A percentile compares a stretch with the other conserved stretches of the same genome.
phyloP scores from a whole-genome alignment of 2,329 filamentous ascomycete genomes.

The Neofusicoccum umdonicola region DNA sequence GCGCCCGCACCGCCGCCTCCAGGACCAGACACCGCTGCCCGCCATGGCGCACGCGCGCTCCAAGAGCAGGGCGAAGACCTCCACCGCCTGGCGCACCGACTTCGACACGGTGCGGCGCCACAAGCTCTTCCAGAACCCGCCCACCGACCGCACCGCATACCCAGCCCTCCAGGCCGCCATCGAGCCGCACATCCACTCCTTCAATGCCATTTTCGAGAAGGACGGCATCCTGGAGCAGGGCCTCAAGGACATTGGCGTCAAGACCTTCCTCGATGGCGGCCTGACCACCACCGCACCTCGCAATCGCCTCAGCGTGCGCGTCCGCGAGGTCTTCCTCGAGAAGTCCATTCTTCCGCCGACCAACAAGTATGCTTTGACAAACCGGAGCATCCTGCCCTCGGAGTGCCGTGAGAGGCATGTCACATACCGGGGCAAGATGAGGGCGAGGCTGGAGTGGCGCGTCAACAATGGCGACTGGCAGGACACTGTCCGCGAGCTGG shows the following conservation, averaged over 20 bases:
- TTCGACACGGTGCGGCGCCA: slow-evolving; percentile 86
- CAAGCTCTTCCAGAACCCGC: slow-evolving; percentile 83
- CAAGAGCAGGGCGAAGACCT: slow-evolving; percentile 22
- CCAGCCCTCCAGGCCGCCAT: slow-evolving; percentile 83
- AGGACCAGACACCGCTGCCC: background rate
- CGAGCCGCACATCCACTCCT: slow-evolving; percentile 89
- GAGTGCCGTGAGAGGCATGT: slow-evolving; percentile 93
- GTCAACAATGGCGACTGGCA: slow-evolving; percentile 84
- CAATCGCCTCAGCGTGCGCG: slow-evolving; percentile 75
- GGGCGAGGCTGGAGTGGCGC: slow-evolving; percentile 77
- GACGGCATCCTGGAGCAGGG: slow-evolving; percentile 72
- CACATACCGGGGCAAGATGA: slow-evolving; percentile 84
- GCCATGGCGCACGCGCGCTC: slow-evolving; percentile 14
- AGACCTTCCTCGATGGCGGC: slow-evolving; percentile 81
- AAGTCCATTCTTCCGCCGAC: slow-evolving; percentile 74
- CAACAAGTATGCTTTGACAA: slow-evolving; percentile 77
- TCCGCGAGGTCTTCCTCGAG: slow-evolving; percentile 78
- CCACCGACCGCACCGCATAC: slow-evolving; percentile 82
- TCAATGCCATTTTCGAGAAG: slow-evolving; percentile 81
- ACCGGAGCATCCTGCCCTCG: slow-evolving; percentile 82
- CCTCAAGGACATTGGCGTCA: slow-evolving; percentile 84
- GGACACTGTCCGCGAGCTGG: slow-evolving; percentile 80
- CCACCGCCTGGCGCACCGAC: slow-evolving; percentile 76
- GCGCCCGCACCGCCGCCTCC: background rate
- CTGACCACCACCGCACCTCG: slow-evolving; percentile 59